phyloP scores from a whole-genome alignment of 1,284 basidiomycete genomes.

The Sporisorium exsertum region DNA sequence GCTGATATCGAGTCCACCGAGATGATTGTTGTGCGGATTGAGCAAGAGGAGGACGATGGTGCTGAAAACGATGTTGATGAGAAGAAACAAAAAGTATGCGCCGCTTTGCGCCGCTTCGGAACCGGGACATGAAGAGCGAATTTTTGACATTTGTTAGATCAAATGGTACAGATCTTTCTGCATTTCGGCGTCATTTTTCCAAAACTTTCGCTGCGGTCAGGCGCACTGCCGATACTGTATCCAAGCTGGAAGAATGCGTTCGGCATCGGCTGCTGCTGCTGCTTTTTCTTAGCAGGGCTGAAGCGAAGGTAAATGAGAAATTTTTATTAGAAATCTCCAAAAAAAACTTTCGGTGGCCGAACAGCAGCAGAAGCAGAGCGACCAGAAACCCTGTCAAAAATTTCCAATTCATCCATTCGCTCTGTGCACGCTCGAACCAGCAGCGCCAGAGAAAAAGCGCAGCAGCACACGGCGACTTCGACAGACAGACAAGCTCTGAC shows the following conservation, averaged over 20 bases:
- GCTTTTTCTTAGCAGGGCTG: background rate
- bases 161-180: background rate
- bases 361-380: background rate
- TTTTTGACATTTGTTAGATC: too few species aligned
- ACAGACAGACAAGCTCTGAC: background rate
- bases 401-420: slow-evolving; percentile 7
- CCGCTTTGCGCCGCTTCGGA: slow-evolving; percentile 33
- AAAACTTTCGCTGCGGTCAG: background rate
- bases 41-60: background rate
- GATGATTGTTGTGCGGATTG: background rate
- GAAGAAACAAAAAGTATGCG: slow-evolving; percentile 16
- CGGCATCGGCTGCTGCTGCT: background rate
- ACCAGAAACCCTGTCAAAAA: background rate
- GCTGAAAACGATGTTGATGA: background rate
- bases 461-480: slow-evolving; percentile 6
- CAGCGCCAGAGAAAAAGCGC: background rate
- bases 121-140: slow-evolving; percentile 5
- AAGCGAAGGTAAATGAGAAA: slow-evolving; percentile 16
- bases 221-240: background rate
- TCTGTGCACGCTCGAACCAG: slow-evolving; percentile 14
- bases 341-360: slow-evolving; percentile 2
- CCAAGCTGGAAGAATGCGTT: background rate
- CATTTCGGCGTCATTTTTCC: background rate
- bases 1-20: background rate
- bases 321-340: slow-evolving; percentile 6